Conservation (phyloP, 495 filamentous ascomycete species). For the Penicillium desertorum region DNA sequence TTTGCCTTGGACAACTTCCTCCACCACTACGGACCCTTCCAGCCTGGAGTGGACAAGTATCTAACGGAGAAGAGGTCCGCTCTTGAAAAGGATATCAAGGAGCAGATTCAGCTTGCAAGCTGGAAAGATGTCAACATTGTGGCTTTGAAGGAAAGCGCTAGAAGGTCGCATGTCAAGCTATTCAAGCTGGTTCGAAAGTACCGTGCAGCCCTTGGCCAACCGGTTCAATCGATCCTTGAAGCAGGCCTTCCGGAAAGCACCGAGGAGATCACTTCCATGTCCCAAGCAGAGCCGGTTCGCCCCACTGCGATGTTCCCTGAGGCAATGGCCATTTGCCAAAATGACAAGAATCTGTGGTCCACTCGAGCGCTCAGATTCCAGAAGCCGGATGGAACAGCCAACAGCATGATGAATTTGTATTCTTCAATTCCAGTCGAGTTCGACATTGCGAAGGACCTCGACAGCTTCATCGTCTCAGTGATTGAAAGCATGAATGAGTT, state of each 20-base stretch:
- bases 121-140: slow-evolving; percentile 98
- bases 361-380: slow-evolving; percentile 65
- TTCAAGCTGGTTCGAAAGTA: slow-evolving; percentile 91
- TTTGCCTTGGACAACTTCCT: slow-evolving; percentile 77
- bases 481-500: slow-evolving; percentile 67
- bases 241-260: slow-evolving; percentile 61
- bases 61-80: slow-evolving; percentile 61
- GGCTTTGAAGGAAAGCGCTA: slow-evolving; percentile 80
- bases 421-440: slow-evolving; percentile 51
- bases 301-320: slow-evolving; percentile 37
- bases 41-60: slow-evolving; percentile 57
- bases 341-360: slow-evolving; percentile 53
- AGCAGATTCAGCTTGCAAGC: slow-evolving; percentile 81
- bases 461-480: slow-evolving; percentile 65
- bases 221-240: slow-evolving; percentile 62
- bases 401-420: slow-evolving; percentile 60
- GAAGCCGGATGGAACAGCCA: slow-evolving; percentile 63
- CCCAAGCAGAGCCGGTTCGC: slow-evolving; percentile 19
- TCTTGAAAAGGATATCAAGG: slow-evolving; percentile 83
- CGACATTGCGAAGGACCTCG: slow-evolving; percentile 59
- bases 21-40: slow-evolving; percentile 66
- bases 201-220: slow-evolving; percentile 67
- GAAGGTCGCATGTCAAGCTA: slow-evolving; percentile 85
- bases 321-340: slow-evolving; percentile 53
- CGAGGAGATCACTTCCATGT: slow-evolving; percentile 21